Evolutionary conservation across 2,329 filamentous ascomycete species (phyloP), one percentile per base, ranked within the genome.

Genomic region (Pseudogymnoascus sp.): DNA sequence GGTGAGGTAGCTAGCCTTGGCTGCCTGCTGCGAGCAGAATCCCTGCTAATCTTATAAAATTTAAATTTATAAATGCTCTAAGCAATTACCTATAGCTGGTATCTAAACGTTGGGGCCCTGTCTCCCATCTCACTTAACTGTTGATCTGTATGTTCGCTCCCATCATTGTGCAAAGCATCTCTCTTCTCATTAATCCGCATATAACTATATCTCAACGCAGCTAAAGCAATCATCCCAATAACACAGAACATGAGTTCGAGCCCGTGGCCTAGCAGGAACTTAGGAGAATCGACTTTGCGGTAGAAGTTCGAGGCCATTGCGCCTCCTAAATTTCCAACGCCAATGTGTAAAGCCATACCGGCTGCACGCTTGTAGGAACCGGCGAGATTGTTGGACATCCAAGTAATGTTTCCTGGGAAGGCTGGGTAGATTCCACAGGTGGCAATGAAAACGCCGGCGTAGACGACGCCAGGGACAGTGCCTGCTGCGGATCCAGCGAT

Each of bases 231-330:
- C 12, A 82, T 76, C 0, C 80, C 80, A 0, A 71, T 67, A 3
- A 66, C 64, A 23, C 82, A 78, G 63, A 84, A 84, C 0, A 73
- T 80, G 2, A 84, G 67, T 66, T 83, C 80, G 14, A 84, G 68
- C 0, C 70, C 76, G 64, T 83, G 81, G 0, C 82, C 82, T 1
- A 83, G 72, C 3, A 77, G 74, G 61, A 82, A 84, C 3, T 77
- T 75, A 0, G 82, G 82, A 0, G 69, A 69, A 65, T 60, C 31
- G 21, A 38, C 36, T n/a, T 60, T 60, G 36, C 36, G 56, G 66
- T 84, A 85, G 66, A 84, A 84, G 65, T 84, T 84, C 4, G 80
- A 81, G 0, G 81, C 78, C 77, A 84, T 82, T 1, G 80, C 80
- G 75, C 64, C 65, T 14, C 67, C 68, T 14, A 65, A 53, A 7